Evolutionary conservation across 768 basidiomycete species (phyloP), one percentile per base, ranked within the genome.

Genomic region (Mycena maculata): DNA sequence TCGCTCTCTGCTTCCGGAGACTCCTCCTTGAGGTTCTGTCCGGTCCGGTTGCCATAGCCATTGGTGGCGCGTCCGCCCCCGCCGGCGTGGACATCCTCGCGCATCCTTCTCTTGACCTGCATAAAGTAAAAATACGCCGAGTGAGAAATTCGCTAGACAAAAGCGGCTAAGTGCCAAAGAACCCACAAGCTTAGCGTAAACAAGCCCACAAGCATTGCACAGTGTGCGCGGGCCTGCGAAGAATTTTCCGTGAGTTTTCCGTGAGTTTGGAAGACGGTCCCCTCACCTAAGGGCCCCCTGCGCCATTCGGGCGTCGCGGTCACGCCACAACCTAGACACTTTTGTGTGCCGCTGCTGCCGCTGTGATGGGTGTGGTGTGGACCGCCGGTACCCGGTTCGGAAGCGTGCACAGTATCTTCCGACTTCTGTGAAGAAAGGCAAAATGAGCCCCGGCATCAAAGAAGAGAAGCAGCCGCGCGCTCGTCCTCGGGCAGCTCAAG

Each of bases 281-380:
- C 61, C 22, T 76, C 75, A 93, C 92, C 93, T 81, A 94, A 78
- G 16, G 93, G 93, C 1, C 93, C 93, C 68, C 93, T 82, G 60
- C 93, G 84, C 93, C 93, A 95, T 81, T 95, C 93, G 8, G 93
- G 93, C 69, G 93, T 95, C 61, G 92, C 90, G 18, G 93, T 95
- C 67, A 92, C 93, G 72, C 81, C 85, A 79, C 93, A 95, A 33
- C 92, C 93, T 33, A 93, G 82, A 78, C 93, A 95, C 27, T 86
- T 91, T 76, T 94, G 93, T 18, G 55, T 18, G 28, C 41, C 49
- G 7, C 59, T 30, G 25, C 54, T 48, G 23, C 65, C 36, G 60
- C 60, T 36, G 49, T 47, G 52, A 41, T 41, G 58, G 13, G 36
- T 18, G 38, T 68, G 60, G 5, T 52, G 54, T 13, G 60, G 13